A percentile compares a stretch with the other conserved stretches of the same genome.
Evolutionary conservation across 768 basidiomycete species (phyloP).

Genomic region (Brasilioporus rufonigricans): DNA sequence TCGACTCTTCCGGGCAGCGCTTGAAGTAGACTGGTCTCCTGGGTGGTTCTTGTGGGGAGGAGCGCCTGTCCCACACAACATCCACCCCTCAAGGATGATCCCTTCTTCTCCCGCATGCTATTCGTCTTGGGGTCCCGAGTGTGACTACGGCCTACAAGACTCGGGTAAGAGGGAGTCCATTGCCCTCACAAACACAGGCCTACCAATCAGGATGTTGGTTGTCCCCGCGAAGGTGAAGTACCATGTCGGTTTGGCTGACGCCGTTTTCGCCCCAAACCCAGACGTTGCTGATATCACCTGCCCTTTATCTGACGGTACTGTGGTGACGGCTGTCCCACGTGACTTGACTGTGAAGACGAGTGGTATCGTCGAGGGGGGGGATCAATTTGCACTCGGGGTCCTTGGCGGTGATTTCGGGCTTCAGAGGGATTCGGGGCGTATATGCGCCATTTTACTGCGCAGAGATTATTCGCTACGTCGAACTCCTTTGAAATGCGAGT

Average conservation of each 20-base stretch:
- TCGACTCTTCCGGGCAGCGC: not conserved
- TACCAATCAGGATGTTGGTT: not conserved
- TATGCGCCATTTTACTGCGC: not conserved
- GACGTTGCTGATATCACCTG: not conserved
- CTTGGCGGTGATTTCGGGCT: not conserved
- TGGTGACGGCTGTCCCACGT: not conserved
- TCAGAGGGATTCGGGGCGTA: not conserved
- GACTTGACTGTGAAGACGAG: not conserved
- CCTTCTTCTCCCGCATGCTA: not conserved
- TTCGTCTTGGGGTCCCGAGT: not conserved
- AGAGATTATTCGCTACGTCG: not conserved
- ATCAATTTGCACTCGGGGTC: not conserved
- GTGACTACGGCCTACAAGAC: not conserved
- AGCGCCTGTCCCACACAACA: not conserved
- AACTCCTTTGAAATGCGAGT: not conserved
- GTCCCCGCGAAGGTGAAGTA: not conserved
- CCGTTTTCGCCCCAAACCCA: not conserved
- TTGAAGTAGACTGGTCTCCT: not conserved
- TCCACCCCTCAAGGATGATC: not conserved
- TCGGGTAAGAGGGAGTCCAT: not conserved
- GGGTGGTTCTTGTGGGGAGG: not conserved
- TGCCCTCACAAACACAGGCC: not conserved
- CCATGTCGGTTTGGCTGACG: not conserved
- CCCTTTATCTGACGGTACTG: not conserved
- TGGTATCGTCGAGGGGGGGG: no score